These are phyloP conservation scores for Oidiodendron maius DNA, from an alignment of 495 filamentous ascomycete species.

Conservation along the genomic window DNA sequence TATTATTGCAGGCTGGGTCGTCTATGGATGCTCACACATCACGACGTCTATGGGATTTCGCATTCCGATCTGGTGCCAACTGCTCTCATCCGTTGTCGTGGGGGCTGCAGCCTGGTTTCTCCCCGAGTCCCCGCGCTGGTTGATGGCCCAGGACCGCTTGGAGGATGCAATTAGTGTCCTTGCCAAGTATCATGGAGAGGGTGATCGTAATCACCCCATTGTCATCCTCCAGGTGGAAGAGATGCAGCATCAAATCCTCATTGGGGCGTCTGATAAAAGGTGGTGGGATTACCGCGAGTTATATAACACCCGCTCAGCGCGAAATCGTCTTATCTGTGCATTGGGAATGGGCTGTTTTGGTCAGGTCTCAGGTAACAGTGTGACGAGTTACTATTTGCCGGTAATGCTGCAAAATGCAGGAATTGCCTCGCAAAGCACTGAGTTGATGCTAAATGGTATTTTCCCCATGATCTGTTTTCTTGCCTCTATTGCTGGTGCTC, in stretches of 20 bases:
- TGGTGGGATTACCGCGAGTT: slow-evolving; percentile 53
- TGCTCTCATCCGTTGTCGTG: slow-evolving; percentile 26
- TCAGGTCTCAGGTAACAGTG: slow-evolving; percentile 54
- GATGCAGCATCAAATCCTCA: slow-evolving; percentile 37
- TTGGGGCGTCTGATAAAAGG: slow-evolving; percentile 44
- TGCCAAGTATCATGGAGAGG: slow-evolving; percentile 17
- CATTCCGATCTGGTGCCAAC: slow-evolving; percentile 40
- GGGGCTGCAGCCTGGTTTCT: slow-evolving; percentile 13
- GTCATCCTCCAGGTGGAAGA: slow-evolving; percentile 42
- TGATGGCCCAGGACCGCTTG: slow-evolving; percentile 18
- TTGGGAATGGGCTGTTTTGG: slow-evolving; percentile 53
- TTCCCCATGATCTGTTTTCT: slow-evolving; percentile 26
- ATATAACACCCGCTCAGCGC: slow-evolving; percentile 36
- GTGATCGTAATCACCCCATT: background rate
- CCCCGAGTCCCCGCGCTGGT: slow-evolving; percentile 30
- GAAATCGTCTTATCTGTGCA: slow-evolving; percentile 32
- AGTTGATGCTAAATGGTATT: background rate
- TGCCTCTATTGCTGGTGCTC: background rate
- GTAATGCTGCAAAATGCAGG: slow-evolving; percentile 42
- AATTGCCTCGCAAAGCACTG: slow-evolving; percentile 30
- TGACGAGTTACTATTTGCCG: slow-evolving; percentile 52
- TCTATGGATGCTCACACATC: slow-evolving; percentile 24
- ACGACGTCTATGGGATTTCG: slow-evolving; percentile 13
- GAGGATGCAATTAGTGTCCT: background rate
- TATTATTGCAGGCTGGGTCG: slow-evolving; percentile 28